A percentile compares a stretch with the other conserved stretches of the same genome.
phyloP scores from a whole-genome alignment of 352 stramenopile genomes.

The Pythium sp. region DNA sequence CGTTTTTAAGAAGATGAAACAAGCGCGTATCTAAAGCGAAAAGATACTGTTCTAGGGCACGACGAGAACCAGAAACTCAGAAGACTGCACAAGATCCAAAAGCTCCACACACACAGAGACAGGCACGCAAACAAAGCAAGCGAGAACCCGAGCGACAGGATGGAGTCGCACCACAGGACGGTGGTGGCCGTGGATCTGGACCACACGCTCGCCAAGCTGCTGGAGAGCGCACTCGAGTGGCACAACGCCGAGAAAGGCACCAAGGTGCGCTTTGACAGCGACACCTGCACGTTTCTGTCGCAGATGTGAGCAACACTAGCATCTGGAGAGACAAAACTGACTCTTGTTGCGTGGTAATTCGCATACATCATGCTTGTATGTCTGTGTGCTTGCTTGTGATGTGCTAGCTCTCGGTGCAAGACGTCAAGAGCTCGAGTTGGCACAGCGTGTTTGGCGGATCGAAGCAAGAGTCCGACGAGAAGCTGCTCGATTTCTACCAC shows the following conservation, averaged over 20 bases:
- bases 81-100: slow-evolving; percentile 10
- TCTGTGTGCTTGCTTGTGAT: neutral
- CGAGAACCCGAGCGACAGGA: neutral
- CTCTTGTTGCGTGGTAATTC: neutral
- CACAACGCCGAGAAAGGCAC: slow-evolving; percentile 41
- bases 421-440: slow-evolving; percentile 32
- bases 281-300: neutral
- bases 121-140: neutral
- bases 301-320: neutral
- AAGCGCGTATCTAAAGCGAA: no score
- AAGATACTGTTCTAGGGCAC: no score
- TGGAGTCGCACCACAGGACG: slow-evolving; percentile 28
- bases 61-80: neutral
- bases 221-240: slow-evolving; percentile 46
- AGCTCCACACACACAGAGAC: neutral
- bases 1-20: no score
- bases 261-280: slow-evolving; percentile 23
- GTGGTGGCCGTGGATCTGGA: slow-evolving; percentile 65
- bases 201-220: slow-evolving; percentile 51
- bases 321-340: neutral
- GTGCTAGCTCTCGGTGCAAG: slow-evolving; percentile 16
- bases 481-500: slow-evolving; percentile 47
- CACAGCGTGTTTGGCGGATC: slow-evolving; percentile 26
- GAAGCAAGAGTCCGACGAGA: slow-evolving; percentile 21
- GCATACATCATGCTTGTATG: neutral